Evolutionary conservation across 805 yeast genomes (phyloP), one percentile per base, ranked within the genome.

Genomic region (Pichia rugopelliculosa): DNA sequence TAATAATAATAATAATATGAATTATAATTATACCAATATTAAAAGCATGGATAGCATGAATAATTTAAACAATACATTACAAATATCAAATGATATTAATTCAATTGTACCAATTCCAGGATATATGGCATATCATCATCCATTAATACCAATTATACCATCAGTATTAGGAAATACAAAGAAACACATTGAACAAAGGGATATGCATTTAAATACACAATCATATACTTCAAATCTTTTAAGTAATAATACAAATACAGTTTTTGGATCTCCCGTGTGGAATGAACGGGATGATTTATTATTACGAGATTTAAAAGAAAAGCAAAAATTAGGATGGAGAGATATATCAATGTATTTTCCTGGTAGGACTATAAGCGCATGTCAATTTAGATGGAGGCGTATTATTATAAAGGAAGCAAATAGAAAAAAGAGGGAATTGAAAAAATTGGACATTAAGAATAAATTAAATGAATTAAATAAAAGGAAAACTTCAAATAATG

Each of bases 321-420:
- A 77, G 45, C 86, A 82, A 61, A 84, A 84, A 61, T 72, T 87
- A 54, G 96, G 96, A 1, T 87, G 96, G 96, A 82, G 87, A 63
- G 95, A 87, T 53, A 87, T 87, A 39, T 81, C 93, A 1, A 73
- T 81, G 36, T 85, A 84, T 60, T 87, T 87, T 62, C 71, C 76
- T 25, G 82, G 83, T 59, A 70, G 96, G 59, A 87, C 96, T 2
- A 91, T 95, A 27, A 87, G 87, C 61, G 95, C 95, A 1, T 86
- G 95, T 58, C 95, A 86, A 67, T 86, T 86, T 61, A 75, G 96
- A 56, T 87, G 96, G 96, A 76, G 96, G 61, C 67, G 96, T 52
- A 65, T 81, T 34, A 77, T 33, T 9, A 39, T 38, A n/a, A 47
- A 42, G 18, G 50, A 47, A 23, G 37, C 39, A 23, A 47, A 42